Conservation (phyloP, 1,139 yeast species). For the Candida mesenterica region DNA sequence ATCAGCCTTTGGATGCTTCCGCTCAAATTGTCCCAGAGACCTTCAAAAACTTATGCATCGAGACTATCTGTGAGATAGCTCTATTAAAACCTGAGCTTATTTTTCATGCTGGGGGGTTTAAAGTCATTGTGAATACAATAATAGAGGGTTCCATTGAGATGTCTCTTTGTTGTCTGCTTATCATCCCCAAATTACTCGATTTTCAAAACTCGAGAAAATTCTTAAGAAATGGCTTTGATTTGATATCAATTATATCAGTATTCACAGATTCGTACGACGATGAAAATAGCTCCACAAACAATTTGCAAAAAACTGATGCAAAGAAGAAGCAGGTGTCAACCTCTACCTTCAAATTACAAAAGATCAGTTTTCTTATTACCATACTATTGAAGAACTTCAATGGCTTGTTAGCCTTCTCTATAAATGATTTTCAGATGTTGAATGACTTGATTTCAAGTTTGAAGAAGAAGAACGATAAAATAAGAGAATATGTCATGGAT, state of each 20-base stretch:
- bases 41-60: conserved; percentile 54
- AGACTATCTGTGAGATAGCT: conserved; percentile 72
- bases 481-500: conserved; percentile 68
- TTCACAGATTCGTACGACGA: conserved; percentile 31
- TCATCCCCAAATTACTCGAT: conserved; percentile 61
- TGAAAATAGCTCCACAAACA: conserved; percentile 24
- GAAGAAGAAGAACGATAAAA: conserved; percentile 50
- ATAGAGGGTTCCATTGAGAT: conserved; percentile 64
- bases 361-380: conserved; percentile 60
- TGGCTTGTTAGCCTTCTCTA: conserved; percentile 69
- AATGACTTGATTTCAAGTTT: conserved; percentile 62
- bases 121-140: conserved; percentile 54
- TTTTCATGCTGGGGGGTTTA: conserved; percentile 64
- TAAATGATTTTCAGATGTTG: conserved; percentile 56
- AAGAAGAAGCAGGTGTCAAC: conserved; percentile 4
- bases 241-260: conserved; percentile 61
- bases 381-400: conserved; percentile 69
- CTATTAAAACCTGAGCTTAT: conserved; percentile 60
- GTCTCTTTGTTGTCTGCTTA: conserved; percentile 53
- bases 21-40: conserved; percentile 12
- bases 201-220: conserved; percentile 54
- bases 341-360: conserved; percentile 48
- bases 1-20: conserved; percentile 1
- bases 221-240: conserved; percentile 61
- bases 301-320: conserved; percentile 7